Evolutionary conservation across 164 flowering plant genomes (phyloP), one percentile per base, ranked within the genome.

Genomic region (Vitis riparia): DNA sequence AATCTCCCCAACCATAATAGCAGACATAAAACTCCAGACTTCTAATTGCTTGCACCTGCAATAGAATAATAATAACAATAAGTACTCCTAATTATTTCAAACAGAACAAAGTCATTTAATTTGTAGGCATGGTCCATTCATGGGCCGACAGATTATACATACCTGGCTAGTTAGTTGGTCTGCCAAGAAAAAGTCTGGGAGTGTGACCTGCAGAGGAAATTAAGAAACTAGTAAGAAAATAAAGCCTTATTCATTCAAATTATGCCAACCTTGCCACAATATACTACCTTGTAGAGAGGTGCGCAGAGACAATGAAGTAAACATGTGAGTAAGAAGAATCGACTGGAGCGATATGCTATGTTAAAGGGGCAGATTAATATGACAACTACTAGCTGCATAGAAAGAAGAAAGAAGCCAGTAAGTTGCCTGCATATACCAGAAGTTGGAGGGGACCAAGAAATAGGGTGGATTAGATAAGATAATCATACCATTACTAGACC

Each of bases 161-260:
- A 86, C 91, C 91, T 88, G 95, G 78, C 92, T 90, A 10, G 89
- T 87, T 23, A 90, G 51, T 71, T 90, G 92, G 68, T 90, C 95
- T 29, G 88, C 89, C 68, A 85, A 65, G 81, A 89, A 83, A 69
- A 88, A 86, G 66, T 89, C 94, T 1, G 88, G 87, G 47, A 89
- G 82, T 8, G 79, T 78, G 53, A 89, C 91, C 89, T 85, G 74
- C 16, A 59, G 47, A 49, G 10, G 32, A 49, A 9, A 62, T 16
- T 9, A 29, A 53, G 29, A 27, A 16, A 13, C 9, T 13, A 23
- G 8, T 32, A 32, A 32, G 44, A 4, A 32, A 32, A 32, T 32
- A 32, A 32, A 32, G 44, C 44, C 7, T 32, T 32, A 4, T 32
- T 32, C 44, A 32, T 32, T 32, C 44, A 32, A 32, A 4, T 32